These are phyloP conservation scores for Avena sativa DNA, from an alignment of 176 grass and related monocot species.

Conservation along the genomic window DNA sequence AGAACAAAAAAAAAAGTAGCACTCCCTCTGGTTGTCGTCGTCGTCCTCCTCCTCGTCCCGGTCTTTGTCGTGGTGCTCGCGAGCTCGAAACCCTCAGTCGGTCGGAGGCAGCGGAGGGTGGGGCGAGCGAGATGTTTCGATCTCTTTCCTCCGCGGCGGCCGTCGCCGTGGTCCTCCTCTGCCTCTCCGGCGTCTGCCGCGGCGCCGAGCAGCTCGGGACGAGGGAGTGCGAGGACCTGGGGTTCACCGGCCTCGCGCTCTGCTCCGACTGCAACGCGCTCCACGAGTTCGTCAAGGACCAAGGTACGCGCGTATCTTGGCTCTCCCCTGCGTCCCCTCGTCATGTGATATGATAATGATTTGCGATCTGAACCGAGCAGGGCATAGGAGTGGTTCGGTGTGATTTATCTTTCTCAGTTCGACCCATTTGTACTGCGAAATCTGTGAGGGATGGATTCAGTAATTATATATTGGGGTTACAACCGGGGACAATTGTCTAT, in stretches of 20 bases:
- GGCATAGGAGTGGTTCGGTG: neutral
- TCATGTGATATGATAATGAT: neutral
- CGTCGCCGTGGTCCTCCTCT: conserved; percentile 25
- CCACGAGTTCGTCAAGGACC: conserved; percentile 82
- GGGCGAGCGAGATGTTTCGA: conserved; percentile 32
- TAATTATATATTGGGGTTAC: too few relatives aligned
- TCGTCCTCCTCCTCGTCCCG: conserved; percentile 12
- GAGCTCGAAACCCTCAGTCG: neutral
- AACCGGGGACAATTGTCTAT: neutral
- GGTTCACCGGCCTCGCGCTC: conserved; percentile 95
- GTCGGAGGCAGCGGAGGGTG: neutral
- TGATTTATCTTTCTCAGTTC: neutral
- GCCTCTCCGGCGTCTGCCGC: conserved; percentile 34
- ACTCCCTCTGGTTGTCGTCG: neutral
- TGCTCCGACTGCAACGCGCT: conserved; percentile 97
- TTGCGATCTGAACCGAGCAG: neutral
- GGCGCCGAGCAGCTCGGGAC: conserved; percentile 58
- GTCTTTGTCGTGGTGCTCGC: conserved; percentile 1
- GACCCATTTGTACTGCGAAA: neutral
- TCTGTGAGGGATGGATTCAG: neutral
- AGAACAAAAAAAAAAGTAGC: neutral
- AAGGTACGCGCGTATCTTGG: conserved; percentile 45
- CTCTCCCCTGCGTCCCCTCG: neutral
- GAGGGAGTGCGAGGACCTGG: conserved; percentile 86
- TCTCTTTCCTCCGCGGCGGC: neutral